phyloP scores from a whole-genome alignment of 1,284 basidiomycete species.

The Moesziomyces antarcticus region DNA sequence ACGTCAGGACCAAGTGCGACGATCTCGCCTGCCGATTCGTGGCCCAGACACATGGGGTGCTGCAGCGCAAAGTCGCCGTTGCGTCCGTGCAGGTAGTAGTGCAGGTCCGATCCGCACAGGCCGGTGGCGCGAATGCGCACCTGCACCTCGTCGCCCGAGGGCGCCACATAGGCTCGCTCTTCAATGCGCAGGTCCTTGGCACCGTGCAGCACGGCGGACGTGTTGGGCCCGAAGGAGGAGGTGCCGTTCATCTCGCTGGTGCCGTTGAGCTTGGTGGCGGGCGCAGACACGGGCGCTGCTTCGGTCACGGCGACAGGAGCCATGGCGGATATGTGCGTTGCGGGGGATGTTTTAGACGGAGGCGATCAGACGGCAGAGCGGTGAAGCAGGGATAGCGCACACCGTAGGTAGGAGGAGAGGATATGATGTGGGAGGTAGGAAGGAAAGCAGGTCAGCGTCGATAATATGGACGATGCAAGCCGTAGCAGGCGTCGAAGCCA shows the following conservation, averaged over 20 bases:
- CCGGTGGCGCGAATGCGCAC: conserved; percentile 83
- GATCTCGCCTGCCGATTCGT: conserved; percentile 87
- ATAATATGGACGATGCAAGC: conserved; percentile 15
- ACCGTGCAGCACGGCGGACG: conserved; percentile 68
- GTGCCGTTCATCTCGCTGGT: conserved; percentile 27
- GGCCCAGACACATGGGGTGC: conserved; percentile 84
- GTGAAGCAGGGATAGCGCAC: too few relatives aligned
- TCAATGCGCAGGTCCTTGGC: conserved; percentile 72
- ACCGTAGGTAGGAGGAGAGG: too few relatives aligned
- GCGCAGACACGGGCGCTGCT: conserved; percentile 7
- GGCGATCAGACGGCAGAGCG: background rate
- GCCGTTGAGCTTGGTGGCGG: conserved; percentile 20
- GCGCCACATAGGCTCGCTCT: conserved; percentile 76
- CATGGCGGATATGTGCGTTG: conserved; percentile 10
- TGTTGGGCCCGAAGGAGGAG: conserved; percentile 44
- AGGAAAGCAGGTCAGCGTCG: conserved; percentile 7
- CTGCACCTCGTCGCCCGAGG: conserved; percentile 75
- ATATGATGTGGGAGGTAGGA: background rate
- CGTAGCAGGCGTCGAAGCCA: background rate
- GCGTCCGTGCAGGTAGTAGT: conserved; percentile 70
- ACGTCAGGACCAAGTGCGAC: conserved; percentile 74
- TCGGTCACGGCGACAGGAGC: conserved; percentile 40
- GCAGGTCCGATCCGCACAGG: conserved; percentile 76
- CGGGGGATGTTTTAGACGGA: background rate
- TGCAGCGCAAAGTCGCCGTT: conserved; percentile 89